Percentiles rank a stretch among this genome's conserved stretches.
These are phyloP conservation scores for Tephrocybe sp. DNA, from an alignment of 768 basidiomycete species.

Conservation along the genomic window DNA sequence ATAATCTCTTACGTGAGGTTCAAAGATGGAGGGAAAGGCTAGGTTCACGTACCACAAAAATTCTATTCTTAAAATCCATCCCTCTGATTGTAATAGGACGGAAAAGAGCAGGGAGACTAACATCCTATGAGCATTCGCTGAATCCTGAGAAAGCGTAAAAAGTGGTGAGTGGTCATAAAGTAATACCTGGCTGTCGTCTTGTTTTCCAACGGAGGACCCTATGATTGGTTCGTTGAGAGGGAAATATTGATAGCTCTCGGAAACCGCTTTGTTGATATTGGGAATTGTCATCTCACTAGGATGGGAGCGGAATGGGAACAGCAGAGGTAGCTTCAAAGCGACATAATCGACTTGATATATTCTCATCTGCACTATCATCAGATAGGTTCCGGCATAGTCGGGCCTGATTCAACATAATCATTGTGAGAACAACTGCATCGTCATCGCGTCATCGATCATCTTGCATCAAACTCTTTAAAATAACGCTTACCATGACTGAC, in stretches of 20 bases:
- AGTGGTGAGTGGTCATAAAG: neutral
- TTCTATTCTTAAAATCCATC: constrained; percentile 70
- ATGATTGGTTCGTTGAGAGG: constrained; percentile 59
- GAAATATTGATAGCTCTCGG: constrained; percentile 51
- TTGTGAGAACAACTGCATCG: too few species aligned
- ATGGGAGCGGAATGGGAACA: too few species aligned
- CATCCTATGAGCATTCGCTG: constrained; percentile 36
- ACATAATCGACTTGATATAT: too few species aligned
- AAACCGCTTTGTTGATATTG: constrained; percentile 45
- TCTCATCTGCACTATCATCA: too few species aligned
- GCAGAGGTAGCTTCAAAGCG: too few species aligned
- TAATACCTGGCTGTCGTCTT: constrained; percentile 8
- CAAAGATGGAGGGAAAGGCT: neutral
- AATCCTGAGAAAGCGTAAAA: neutral
- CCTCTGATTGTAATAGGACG: constrained; percentile 59
- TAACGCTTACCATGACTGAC: constrained; percentile 12
- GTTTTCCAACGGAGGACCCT: constrained; percentile 30
- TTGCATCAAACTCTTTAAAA: too few species aligned
- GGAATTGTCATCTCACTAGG: neutral
- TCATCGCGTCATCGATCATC: too few species aligned
- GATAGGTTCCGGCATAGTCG: neutral
- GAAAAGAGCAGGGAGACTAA: constrained; percentile 56
- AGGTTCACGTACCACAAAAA: constrained; percentile 51
- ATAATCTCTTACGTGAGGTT: neutral
- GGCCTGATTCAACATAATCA: too few species aligned